These are phyloP conservation scores for Eimeria falciformis DNA, from an alignment of 169 alveolate genomes.

Conservation along the genomic window DNA sequence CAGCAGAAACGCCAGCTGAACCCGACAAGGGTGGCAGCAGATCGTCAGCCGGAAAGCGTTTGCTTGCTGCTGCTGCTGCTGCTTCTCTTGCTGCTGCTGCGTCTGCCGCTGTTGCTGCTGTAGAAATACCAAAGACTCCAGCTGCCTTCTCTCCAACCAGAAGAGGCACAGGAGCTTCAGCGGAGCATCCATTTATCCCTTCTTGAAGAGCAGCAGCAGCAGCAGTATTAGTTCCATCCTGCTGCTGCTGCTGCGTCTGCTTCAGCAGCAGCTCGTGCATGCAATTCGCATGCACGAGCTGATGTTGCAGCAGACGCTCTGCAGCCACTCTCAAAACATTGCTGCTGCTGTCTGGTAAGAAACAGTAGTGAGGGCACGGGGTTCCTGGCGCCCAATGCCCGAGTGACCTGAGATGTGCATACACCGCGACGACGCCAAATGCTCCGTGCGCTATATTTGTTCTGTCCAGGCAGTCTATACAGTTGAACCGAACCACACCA, in stretches of 20 bases:
- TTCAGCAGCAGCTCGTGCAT: not conserved
- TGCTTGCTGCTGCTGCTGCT: slow-evolving; percentile 23
- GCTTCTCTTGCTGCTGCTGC: slow-evolving; percentile 29
- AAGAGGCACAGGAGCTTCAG: not conserved
- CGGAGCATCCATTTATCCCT: too few species aligned
- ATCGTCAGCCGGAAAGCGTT: not conserved
- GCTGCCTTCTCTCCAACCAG: too few species aligned
- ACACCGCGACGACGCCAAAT: slow-evolving; percentile 71
- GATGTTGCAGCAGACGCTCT: slow-evolving; percentile 43
- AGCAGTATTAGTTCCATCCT: too few species aligned
- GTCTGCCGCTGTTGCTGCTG: not conserved
- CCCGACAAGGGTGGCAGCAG: not conserved
- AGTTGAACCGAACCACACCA: slow-evolving; percentile 97
- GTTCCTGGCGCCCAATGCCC: not conserved
- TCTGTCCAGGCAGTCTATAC: slow-evolving; percentile 98
- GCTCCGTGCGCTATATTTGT: slow-evolving; percentile 88
- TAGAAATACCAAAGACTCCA: too few species aligned
- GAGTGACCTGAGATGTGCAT: slow-evolving; percentile 62
- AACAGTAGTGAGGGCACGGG: slow-evolving; percentile 53
- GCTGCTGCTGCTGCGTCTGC: not conserved
- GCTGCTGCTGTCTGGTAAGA: not conserved
- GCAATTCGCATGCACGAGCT: not conserved
- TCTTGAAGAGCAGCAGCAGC: too few species aligned
- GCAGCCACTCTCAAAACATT: slow-evolving; percentile 34
- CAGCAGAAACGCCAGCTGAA: slow-evolving; percentile 1